Evolutionary conservation across 2,329 filamentous ascomycete species (phyloP).

Genomic region (Cladosporium sp.): DNA sequence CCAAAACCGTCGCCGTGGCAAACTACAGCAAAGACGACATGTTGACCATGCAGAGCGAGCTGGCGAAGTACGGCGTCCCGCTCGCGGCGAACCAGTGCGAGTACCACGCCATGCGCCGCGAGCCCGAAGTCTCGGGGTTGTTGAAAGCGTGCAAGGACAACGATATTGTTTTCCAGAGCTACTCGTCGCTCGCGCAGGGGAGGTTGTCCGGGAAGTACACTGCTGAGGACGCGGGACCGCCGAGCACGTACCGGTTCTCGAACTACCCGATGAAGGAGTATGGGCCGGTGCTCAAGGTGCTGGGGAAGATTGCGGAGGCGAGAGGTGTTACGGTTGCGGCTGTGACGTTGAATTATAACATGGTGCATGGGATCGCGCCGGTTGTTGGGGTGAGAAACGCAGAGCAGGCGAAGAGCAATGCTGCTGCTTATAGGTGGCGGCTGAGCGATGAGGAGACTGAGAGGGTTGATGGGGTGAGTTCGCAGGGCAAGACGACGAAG

Average conservation of each 20-base stretch:
- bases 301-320: slow-evolving; percentile 42
- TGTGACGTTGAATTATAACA: slow-evolving; percentile 45
- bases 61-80: slow-evolving; percentile 39
- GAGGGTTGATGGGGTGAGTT: slow-evolving; percentile 45
- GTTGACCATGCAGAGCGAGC: slow-evolving; percentile 46
- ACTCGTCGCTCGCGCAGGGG: background rate
- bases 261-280: slow-evolving; percentile 49
- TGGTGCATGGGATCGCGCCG: slow-evolving; percentile 49
- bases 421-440: slow-evolving; percentile 46
- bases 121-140: slow-evolving; percentile 45
- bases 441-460: slow-evolving; percentile 46
- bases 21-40: slow-evolving; percentile 49
- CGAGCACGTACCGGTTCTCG: slow-evolving; percentile 30
- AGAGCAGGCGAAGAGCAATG: slow-evolving; percentile 46
- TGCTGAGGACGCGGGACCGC: slow-evolving; percentile 28
- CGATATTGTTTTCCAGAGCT: background rate
- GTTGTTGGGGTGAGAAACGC: slow-evolving; percentile 46
- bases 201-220: background rate
- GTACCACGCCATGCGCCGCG: slow-evolving; percentile 46
- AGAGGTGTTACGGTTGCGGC: slow-evolving; percentile 41
- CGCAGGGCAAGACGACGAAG: slow-evolving; percentile 43
- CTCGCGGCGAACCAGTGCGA: slow-evolving; percentile 45
- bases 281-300: slow-evolving; percentile 41
- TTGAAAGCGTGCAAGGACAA: background rate
- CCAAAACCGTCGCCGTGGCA: slow-evolving; percentile 47